These are phyloP conservation scores for Fomitopsis palustris DNA, from an alignment of 1,284 basidiomycete genomes.

Conservation along the genomic window DNA sequence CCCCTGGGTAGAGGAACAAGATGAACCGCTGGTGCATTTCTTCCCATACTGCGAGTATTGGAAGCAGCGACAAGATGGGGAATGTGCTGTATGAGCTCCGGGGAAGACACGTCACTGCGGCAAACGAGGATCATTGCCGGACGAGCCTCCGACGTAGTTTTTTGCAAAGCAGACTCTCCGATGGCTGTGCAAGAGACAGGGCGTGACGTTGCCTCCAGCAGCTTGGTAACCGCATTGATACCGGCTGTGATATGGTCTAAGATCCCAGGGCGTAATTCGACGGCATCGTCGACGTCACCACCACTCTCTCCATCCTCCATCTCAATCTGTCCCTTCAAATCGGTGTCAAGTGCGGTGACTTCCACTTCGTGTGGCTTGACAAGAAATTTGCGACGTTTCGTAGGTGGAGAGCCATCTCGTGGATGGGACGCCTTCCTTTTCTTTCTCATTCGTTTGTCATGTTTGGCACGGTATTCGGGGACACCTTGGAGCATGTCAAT, in stretches of 20 bases:
- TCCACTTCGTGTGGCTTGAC: too few relatives aligned
- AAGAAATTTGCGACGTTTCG: background rate
- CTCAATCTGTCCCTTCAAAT: conserved; percentile 3
- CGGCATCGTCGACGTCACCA: background rate
- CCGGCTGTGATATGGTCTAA: conserved; percentile 61
- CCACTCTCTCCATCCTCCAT: conserved; percentile 7
- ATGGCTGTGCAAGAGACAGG: conserved; percentile 28
- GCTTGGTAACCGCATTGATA: conserved; percentile 79
- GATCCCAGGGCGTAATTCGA: conserved; percentile 18
- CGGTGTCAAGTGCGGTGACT: background rate
- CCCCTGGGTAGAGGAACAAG: conserved; percentile 72
- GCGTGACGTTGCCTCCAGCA: conserved; percentile 60
- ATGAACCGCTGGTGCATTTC: conserved; percentile 35
- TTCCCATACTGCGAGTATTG: conserved; percentile 43
- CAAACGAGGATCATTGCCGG: conserved; percentile 58
- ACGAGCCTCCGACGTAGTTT: conserved; percentile 25
- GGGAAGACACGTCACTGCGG: conserved; percentile 69
- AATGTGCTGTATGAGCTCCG: conserved; percentile 65
- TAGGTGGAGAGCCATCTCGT: background rate
- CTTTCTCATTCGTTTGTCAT: conserved; percentile 32
- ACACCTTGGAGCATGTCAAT: conserved; percentile 48
- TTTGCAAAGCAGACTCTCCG: background rate
- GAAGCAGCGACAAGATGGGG: conserved; percentile 70
- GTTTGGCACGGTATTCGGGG: conserved; percentile 37
- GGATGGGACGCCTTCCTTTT: conserved; percentile 30